Percentiles rank a stretch among this genome's conserved stretches.
Evolutionary conservation across 257 asterid species (phyloP).

Genomic region (Haberlea rhodopensis): DNA sequence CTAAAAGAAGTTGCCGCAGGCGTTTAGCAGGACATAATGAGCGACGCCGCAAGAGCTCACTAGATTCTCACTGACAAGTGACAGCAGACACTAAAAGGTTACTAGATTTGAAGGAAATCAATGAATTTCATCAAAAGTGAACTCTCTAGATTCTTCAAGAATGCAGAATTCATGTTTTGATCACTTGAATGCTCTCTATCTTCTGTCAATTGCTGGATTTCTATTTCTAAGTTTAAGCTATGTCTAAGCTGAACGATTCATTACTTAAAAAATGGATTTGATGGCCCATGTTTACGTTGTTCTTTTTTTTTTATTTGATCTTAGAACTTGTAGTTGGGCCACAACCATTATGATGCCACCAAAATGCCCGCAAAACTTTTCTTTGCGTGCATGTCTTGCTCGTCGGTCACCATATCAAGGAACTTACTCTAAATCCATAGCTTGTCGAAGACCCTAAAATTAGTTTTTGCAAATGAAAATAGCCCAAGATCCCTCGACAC

Average conservation of each 20-base stretch:
- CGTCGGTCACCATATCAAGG: background rate
- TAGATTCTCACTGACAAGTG: slow-evolving; percentile 53
- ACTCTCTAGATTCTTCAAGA: slow-evolving; percentile 26
- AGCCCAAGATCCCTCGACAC: too few species aligned
- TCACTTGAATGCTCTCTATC: slow-evolving; percentile 66
- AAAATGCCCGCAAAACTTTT: background rate
- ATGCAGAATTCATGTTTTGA: slow-evolving; percentile 5
- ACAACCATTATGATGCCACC: too few species aligned
- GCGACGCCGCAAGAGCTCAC: slow-evolving; percentile 77
- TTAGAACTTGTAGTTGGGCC: too few species aligned
- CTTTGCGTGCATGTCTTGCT: background rate
- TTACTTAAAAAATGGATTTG: background rate
- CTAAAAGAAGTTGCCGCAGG: slow-evolving; percentile 85
- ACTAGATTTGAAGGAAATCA: slow-evolving; percentile 17
- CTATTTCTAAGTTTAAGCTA: slow-evolving; percentile 26
- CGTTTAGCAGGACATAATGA: slow-evolving; percentile 90
- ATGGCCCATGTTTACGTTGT: background rate
- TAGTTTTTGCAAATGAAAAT: background rate
- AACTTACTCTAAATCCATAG: too few species aligned
- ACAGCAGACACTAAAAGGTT: slow-evolving; percentile 18
- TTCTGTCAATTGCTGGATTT: slow-evolving; percentile 64
- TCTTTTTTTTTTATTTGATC: too few species aligned
- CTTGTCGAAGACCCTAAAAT: too few species aligned
- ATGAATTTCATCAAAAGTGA: slow-evolving; percentile 17
- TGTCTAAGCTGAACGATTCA: slow-evolving; percentile 17